phyloP scores from a whole-genome alignment of 352 stramenopile species.

The Phytophthora macrochlamydospora region DNA sequence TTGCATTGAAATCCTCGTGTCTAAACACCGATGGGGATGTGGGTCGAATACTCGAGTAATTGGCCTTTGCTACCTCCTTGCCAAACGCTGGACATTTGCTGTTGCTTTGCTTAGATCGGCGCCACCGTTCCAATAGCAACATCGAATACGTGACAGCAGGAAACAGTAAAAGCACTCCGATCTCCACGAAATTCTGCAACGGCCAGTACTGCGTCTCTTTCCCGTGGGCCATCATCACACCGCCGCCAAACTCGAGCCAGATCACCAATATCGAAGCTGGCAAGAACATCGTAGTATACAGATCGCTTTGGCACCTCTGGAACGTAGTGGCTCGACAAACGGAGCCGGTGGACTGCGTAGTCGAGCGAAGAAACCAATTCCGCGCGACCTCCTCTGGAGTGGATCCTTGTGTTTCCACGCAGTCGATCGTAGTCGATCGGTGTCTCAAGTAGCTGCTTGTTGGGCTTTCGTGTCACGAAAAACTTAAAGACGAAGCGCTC shows the following conservation, averaged over 20 bases:
- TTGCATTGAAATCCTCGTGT: background rate
- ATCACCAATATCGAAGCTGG: conserved; percentile 29
- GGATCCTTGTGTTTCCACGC: conserved; percentile 9
- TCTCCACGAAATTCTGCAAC: conserved; percentile 54
- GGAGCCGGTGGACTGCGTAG: conserved; percentile 19
- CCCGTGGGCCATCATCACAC: conserved; percentile 34
- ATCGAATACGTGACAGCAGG: conserved; percentile 31
- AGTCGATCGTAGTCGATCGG: conserved; percentile 35
- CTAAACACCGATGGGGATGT: conserved; percentile 10
- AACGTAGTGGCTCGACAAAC: conserved; percentile 44
- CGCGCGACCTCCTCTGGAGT: background rate
- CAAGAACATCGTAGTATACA: conserved; percentile 37
- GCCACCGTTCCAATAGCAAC: conserved; percentile 26
- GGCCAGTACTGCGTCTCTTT: conserved; percentile 52
- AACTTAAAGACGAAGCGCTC: conserved; percentile 34
- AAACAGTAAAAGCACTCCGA: conserved; percentile 38
- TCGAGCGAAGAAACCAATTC: background rate
- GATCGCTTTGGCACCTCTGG: conserved; percentile 23
- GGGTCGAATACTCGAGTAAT: conserved; percentile 25
- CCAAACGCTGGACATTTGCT: conserved; percentile 8
- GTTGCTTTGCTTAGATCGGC: conserved; percentile 1
- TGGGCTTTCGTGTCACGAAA: conserved; percentile 36
- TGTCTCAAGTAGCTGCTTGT: conserved; percentile 19
- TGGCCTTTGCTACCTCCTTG: conserved; percentile 8
- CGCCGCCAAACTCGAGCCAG: conserved; percentile 43